These are phyloP conservation scores for Fusarium sp. DNA, from an alignment of 2,329 filamentous ascomycete species.

Conservation along the genomic window DNA sequence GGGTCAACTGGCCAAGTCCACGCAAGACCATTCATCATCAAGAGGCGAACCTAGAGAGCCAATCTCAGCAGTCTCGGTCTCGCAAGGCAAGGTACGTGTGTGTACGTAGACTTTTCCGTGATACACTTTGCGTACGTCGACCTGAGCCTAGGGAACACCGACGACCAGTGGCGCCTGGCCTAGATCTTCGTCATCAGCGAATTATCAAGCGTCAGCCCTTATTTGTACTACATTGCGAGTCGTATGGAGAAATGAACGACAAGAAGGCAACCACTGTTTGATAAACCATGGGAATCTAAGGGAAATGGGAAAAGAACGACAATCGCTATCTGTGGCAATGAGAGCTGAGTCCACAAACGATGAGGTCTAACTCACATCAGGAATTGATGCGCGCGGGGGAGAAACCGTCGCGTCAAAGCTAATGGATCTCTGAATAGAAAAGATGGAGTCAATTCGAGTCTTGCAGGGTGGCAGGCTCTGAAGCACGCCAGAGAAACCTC, in stretches of 20 bases:
- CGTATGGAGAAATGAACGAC: constrained; percentile 27
- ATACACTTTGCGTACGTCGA: constrained; percentile 20
- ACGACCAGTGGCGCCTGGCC: constrained; percentile 35
- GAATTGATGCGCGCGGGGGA: constrained; percentile 40
- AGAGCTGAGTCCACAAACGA: neutral
- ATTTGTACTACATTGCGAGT: constrained; percentile 15
- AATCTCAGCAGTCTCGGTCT: constrained; percentile 32
- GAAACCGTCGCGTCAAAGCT: constrained; percentile 36
- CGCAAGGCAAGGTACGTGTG: constrained; percentile 8
- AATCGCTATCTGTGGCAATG: constrained; percentile 39
- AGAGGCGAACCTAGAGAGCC: constrained; percentile 38
- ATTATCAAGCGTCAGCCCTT: constrained; percentile 36
- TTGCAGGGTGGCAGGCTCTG: constrained; percentile 5
- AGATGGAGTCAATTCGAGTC: constrained; percentile 23
- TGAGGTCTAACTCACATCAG: constrained; percentile 30
- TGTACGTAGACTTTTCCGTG: constrained; percentile 37
- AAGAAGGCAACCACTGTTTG: constrained; percentile 26
- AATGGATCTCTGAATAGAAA: constrained; percentile 14
- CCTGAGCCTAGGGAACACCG: constrained; percentile 15
- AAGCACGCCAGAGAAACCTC: constrained; percentile 22
- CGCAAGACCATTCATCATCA: constrained; percentile 46
- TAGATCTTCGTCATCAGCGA: constrained; percentile 42
- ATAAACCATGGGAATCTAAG: constrained; percentile 37
- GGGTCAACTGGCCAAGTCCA: constrained; percentile 32
- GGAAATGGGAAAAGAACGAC: constrained; percentile 41